Percentiles rank a stretch among this genome's conserved stretches.
These are phyloP conservation scores for Acorus gramineus DNA, from an alignment of 106 monocot species.

Conservation along the genomic window DNA sequence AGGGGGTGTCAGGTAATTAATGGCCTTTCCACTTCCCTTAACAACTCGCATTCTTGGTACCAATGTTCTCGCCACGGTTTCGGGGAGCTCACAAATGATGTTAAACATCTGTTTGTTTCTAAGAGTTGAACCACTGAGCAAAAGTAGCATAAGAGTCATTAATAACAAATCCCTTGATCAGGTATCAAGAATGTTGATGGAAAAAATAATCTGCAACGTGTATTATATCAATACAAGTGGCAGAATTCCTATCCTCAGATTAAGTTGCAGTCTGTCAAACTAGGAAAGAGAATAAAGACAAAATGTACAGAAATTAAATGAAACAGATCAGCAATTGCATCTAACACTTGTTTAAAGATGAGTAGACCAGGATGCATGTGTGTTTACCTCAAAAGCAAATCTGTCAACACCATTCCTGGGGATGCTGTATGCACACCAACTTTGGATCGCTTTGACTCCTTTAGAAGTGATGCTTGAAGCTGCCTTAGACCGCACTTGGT, in stretches of 20 bases:
- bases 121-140: slow-evolving; percentile 72
- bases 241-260: too few species aligned
- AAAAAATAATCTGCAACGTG: too few species aligned
- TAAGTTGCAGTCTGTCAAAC: too few species aligned
- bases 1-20: slow-evolving; percentile 93
- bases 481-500: slow-evolving; percentile 96
- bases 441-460: slow-evolving; percentile 75
- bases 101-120: slow-evolving; percentile 98
- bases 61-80: slow-evolving; percentile 91
- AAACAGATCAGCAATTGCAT: too few species aligned
- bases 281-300: too few species aligned
- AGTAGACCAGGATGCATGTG: background rate
- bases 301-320: too few species aligned
- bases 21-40: slow-evolving; percentile 84
- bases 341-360: too few species aligned
- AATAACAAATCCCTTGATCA: background rate
- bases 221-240: too few species aligned
- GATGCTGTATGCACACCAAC: slow-evolving; percentile 95
- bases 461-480: slow-evolving; percentile 74
- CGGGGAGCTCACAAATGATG: slow-evolving; percentile 96
- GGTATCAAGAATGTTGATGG: too few species aligned
- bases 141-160: background rate
- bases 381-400: slow-evolving; percentile 74
- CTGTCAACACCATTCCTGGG: slow-evolving; percentile 98
- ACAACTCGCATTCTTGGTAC: slow-evolving; percentile 91